Base-by-base conservation (phyloP, 306 rosid species). In the Citrullus colocynthis region DNA sequence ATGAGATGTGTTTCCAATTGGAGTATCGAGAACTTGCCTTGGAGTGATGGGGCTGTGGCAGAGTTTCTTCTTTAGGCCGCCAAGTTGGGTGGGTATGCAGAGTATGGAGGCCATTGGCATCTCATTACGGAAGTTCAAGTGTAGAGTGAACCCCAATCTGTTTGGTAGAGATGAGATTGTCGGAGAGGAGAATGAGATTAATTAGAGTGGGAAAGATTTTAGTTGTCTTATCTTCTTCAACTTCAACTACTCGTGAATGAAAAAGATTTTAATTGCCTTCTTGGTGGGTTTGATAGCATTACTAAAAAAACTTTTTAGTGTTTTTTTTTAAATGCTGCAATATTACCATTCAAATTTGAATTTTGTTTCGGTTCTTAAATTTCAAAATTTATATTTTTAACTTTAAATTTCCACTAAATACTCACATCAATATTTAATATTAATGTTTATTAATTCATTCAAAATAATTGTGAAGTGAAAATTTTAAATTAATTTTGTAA, bases 91-190 rank as follows among this genome's bases (percentile, higher is more conserved):
- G 55, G 52, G 37, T 42, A 20, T 20, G 52, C 75, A 44, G 12
- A 21, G n/a, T 30, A 52, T 44, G 37, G 56, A 70, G n/a, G 75
- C 56, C 75, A 70, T 70, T 70, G 75, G 75, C 56, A 70, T 70
- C 75, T 20, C 75, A 70, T 69, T 10, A 42, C 55, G 48, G 48
- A 17, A 37, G 24, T 3, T 11, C 56, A 69, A 69, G 12, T 3
- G 7, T 56, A 44, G 51, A 42, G 55, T 42, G 30, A 18, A 32
- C 4, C 36, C 36, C 36, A 2, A 39, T 17, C 6, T 13, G 36
- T 4, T 58, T 21, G 15, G 65, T 30, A 32, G 69, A 32, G 21
- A 63, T 16, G 69, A 62, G 20, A 62, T 14, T 32, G 20, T 37
- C 14, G 45, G 6, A 65, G 51, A 9, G 11, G 49, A 66, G 74